Conservation (phyloP, 495 filamentous ascomycete genomes). For the Talaromyces trachyspermus region DNA sequence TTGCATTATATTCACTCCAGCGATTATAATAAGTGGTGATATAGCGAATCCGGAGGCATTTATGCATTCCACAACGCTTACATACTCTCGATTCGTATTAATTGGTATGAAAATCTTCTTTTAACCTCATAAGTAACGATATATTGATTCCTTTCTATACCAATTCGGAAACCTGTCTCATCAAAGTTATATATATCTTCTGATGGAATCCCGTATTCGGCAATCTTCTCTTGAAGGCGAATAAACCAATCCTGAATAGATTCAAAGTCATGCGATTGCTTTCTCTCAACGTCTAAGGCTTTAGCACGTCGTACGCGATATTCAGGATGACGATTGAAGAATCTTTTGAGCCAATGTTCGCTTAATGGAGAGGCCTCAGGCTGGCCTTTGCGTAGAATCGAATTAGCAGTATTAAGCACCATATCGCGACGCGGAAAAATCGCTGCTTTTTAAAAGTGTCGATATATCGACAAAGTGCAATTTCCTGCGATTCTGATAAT, state of each 20-base stretch:
- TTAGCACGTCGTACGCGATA: slow-evolving; percentile 11
- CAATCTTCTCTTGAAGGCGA: neutral
- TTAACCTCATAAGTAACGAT: slow-evolving; percentile 12
- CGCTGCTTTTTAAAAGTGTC: neutral
- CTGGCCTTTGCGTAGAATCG: no score
- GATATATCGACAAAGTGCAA: neutral
- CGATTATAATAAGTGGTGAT: slow-evolving; percentile 11
- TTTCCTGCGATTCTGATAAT: neutral
- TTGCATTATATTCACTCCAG: neutral
- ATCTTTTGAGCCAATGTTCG: slow-evolving; percentile 11
- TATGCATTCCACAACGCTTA: slow-evolving; percentile 7
- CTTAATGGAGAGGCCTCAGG: no score
- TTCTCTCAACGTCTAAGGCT: neutral
- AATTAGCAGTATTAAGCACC: neutral
- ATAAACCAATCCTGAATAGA: slow-evolving; percentile 13
- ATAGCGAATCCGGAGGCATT: slow-evolving; percentile 8
- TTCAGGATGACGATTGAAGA: slow-evolving; percentile 14
- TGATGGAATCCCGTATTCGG: slow-evolving; percentile 5
- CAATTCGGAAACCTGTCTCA: slow-evolving; percentile 18
- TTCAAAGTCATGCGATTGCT: slow-evolving; percentile 4
- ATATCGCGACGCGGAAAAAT: neutral
- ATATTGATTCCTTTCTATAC: slow-evolving; percentile 15
- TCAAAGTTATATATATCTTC: slow-evolving; percentile 19
- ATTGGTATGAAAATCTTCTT: neutral
- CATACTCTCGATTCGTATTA: slow-evolving; percentile 6